A percentile compares a stretch with the other conserved stretches of the same genome.
Evolutionary conservation across 306 rosid species (phyloP).

Genomic region (Pterocarpus santalinus): DNA sequence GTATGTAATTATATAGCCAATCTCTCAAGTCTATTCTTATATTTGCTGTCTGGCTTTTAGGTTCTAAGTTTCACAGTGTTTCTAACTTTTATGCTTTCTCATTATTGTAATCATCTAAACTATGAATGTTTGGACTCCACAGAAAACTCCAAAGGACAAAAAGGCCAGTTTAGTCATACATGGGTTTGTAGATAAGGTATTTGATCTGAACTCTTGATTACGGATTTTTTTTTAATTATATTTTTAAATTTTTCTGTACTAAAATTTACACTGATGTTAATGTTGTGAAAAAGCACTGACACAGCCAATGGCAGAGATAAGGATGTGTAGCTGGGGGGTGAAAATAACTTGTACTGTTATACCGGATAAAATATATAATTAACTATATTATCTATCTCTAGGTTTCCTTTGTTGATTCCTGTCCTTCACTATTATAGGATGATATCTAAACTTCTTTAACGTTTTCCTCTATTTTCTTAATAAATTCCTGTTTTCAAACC

Average conservation of each 20-base stretch:
- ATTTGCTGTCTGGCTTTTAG: constrained; percentile 38
- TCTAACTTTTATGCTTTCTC: constrained; percentile 27
- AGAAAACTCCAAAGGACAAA: constrained; percentile 99
- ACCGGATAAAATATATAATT: background rate
- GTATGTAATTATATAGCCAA: constrained; percentile 35
- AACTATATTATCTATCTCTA: background rate
- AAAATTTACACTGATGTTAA: background rate
- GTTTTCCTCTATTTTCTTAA: background rate
- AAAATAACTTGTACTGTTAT: background rate
- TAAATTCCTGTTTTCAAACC: background rate
- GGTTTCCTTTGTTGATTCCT: constrained; percentile 1
- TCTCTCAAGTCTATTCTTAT: constrained; percentile 11
- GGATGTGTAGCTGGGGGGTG: constrained; percentile 3
- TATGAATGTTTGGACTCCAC: constrained; percentile 52
- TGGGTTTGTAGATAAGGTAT: constrained; percentile 92
- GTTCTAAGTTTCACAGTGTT: constrained; percentile 1
- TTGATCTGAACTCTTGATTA: constrained; percentile 38
- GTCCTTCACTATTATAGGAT: background rate
- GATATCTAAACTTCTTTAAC: constrained; percentile 1
- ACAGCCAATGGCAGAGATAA: constrained; percentile 14
- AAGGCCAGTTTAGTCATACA: constrained; percentile 92
- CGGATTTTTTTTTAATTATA: background rate
- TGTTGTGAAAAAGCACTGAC: constrained; percentile 6
- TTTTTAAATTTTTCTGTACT: background rate
- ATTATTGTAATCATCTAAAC: constrained; percentile 43